Conservation (phyloP, 352 stramenopile species). For the Peronospora farinosa region DNA sequence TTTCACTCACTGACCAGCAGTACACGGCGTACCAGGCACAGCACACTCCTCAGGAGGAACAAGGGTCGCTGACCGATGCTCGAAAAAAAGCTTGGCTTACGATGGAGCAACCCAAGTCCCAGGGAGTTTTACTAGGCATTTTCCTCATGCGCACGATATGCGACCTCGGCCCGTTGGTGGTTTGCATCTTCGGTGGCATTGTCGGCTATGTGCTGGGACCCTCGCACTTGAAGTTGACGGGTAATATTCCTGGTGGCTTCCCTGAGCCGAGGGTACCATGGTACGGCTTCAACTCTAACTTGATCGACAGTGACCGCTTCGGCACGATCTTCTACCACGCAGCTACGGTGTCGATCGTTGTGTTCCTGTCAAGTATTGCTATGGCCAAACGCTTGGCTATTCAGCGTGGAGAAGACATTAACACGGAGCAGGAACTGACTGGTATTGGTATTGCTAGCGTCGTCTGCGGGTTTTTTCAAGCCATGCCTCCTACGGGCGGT, state of each 20-base stretch:
- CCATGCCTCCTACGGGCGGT: slow-evolving; percentile 16
- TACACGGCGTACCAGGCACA: slow-evolving; percentile 14
- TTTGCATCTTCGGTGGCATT: slow-evolving; percentile 19
- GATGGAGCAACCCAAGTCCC: slow-evolving; percentile 4
- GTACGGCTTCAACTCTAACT: slow-evolving; percentile 16
- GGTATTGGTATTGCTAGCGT: slow-evolving; percentile 12
- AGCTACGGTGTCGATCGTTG: slow-evolving; percentile 11
- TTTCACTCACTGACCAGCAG: slow-evolving; percentile 14
- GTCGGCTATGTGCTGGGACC: slow-evolving; percentile 13
- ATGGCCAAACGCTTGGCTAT: slow-evolving; percentile 21
- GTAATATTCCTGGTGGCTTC: slow-evolving; percentile 15
- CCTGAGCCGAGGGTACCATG: slow-evolving; percentile 14
- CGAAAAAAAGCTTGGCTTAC: background rate
- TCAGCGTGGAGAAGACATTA: slow-evolving; percentile 14
- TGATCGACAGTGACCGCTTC: slow-evolving; percentile 14
- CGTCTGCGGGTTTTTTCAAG: slow-evolving; percentile 17
- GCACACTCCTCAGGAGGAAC: slow-evolving; percentile 11
- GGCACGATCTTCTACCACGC: slow-evolving; percentile 18
- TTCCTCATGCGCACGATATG: slow-evolving; percentile 18
- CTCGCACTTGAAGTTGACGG: slow-evolving; percentile 14
- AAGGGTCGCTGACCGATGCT: slow-evolving; percentile 4
- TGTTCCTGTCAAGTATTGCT: slow-evolving; percentile 21
- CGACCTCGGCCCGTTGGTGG: slow-evolving; percentile 13
- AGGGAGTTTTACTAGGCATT: slow-evolving; percentile 4
- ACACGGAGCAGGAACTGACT: slow-evolving; percentile 17